These are phyloP conservation scores for Dictyostelium firmibasis DNA, from an alignment of 78 protist genomes.

Conservation along the genomic window DNA sequence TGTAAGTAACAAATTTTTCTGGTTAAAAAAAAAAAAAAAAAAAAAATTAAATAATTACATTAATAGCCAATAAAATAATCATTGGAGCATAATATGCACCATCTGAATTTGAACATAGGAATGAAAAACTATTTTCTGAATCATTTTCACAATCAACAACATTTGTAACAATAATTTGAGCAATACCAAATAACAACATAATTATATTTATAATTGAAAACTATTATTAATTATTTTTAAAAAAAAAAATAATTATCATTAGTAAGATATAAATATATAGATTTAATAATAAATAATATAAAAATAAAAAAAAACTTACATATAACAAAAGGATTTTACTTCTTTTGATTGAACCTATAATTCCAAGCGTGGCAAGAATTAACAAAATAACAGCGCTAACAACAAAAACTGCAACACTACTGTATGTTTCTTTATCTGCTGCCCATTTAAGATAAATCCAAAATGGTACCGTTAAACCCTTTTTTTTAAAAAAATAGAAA, in stretches of 20 bases:
- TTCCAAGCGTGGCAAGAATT: slow-evolving; percentile 25
- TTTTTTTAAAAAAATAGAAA: too few species aligned
- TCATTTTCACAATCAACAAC: slow-evolving; percentile 49
- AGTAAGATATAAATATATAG: neutral
- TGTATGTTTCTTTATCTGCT: neutral
- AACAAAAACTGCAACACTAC: slow-evolving; percentile 24
- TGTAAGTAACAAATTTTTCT: neutral
- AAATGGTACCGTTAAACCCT: slow-evolving; percentile 59
- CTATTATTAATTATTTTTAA: neutral
- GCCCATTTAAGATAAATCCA: slow-evolving; percentile 58
- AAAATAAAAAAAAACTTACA: slow-evolving; percentile 4
- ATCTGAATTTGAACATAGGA: slow-evolving; percentile 46
- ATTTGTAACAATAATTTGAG: slow-evolving; percentile 63
- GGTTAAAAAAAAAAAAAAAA: neutral
- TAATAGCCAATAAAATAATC: slow-evolving; percentile 23
- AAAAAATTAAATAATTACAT: neutral
- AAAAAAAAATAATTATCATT: neutral
- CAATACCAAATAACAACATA: slow-evolving; percentile 65
- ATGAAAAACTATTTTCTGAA: slow-evolving; percentile 23
- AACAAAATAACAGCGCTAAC: slow-evolving; percentile 26
- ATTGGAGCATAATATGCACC: slow-evolving; percentile 66
- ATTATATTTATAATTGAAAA: slow-evolving; percentile 53
- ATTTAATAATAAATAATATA: neutral
- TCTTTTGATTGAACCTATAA: slow-evolving; percentile 37
- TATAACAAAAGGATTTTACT: slow-evolving; percentile 40